phyloP scores from a whole-genome alignment of 192 early-diverging fungal genomes.

The Coemansia guatemalensis region DNA sequence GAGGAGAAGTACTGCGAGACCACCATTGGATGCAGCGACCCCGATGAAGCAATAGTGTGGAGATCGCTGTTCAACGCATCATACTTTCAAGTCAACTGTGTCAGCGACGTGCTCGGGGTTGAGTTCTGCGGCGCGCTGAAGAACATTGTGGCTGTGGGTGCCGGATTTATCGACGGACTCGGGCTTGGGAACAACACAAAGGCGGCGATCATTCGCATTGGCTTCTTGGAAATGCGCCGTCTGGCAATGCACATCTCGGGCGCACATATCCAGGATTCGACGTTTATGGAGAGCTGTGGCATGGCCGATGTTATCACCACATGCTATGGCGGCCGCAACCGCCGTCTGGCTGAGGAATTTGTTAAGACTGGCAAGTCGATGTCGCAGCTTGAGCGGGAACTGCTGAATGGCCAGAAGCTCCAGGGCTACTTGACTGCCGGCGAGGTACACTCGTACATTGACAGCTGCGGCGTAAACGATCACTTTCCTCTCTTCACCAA shows the following conservation, averaged over 20 bases:
- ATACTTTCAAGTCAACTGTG: slow-evolving; percentile 85
- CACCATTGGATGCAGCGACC: slow-evolving; percentile 78
- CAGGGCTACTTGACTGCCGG: slow-evolving; percentile 91
- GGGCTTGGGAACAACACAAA: slow-evolving; percentile 95
- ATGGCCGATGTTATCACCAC: slow-evolving; percentile 96
- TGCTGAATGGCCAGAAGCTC: slow-evolving; percentile 96
- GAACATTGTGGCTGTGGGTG: slow-evolving; percentile 97
- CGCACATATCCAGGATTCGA: slow-evolving; percentile 81
- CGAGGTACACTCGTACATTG: slow-evolving; percentile 83
- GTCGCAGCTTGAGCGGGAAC: slow-evolving; percentile 84
- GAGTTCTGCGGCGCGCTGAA: slow-evolving; percentile 98
- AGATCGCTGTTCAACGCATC: slow-evolving; percentile 80
- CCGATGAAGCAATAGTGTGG: slow-evolving; percentile 75
- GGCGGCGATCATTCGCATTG: slow-evolving; percentile 95
- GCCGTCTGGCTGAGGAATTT: slow-evolving; percentile 88
- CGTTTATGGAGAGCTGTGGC: slow-evolving; percentile 97
- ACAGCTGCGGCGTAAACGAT: slow-evolving; percentile 57
- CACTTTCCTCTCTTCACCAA: slow-evolving; percentile 93
- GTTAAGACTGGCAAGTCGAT: slow-evolving; percentile 92
- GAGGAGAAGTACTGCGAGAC: slow-evolving; percentile 94
- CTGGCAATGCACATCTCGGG: slow-evolving; percentile 82
- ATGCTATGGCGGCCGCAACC: slow-evolving; percentile 96
- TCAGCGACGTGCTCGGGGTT: slow-evolving; percentile 86
- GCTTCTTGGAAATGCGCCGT: slow-evolving; percentile 93
- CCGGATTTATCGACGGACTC: slow-evolving; percentile 92